Evolutionary conservation across 2,329 filamentous ascomycete species (phyloP), one percentile per base, ranked within the genome.

Genomic region (Akanthomyces muscarius): DNA sequence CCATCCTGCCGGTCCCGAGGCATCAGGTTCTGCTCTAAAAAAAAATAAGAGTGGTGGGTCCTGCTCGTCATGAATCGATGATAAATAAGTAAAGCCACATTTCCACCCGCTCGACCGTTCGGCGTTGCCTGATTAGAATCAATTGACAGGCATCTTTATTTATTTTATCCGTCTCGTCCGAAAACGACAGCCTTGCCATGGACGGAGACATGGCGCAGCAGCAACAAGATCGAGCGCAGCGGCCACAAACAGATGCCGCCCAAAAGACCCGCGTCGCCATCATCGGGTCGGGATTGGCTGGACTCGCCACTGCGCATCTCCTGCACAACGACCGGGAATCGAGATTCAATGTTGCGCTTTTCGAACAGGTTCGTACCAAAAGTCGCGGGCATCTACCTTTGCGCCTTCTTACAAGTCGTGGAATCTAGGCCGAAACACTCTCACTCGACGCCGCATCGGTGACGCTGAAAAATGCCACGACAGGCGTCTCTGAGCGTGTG

Each of bases 381-480:
- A 36, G 8, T 36, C 8, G 33, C 16, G 13, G 38, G 13, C 38
- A 1, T 16, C 4, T 16, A 5, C 10, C 38, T 14, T 16, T 16
- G 38, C 38, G 14, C 14, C 16, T 41, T 23, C 60, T 62, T 7
- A 48, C 48, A 6, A 23, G n/a, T 33, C 25, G 13, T 5, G 3
- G 13, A 14, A 10, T 59, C 28, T 41, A 78, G 76, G 71, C 73
- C 23, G 65, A 70, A 3, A 64, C 61, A 13, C 69, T 78, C 2
- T 74, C 77, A 0, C 74, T 78, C 54, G 76, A 77, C 64, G 71
- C 73, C 8, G 74, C 76, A 1, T 78, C 76, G 1, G 71, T 78
- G 8, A 69, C 75, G 0, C 64, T 78, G 47, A 67, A 68, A 13
- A 71, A 78, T 59, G 68, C 69, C 7, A 65, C 60, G 10, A 72